Evolutionary conservation across 257 asterid species (phyloP), one percentile per base, ranked within the genome.

Genomic region (Asclepias syriaca): DNA sequence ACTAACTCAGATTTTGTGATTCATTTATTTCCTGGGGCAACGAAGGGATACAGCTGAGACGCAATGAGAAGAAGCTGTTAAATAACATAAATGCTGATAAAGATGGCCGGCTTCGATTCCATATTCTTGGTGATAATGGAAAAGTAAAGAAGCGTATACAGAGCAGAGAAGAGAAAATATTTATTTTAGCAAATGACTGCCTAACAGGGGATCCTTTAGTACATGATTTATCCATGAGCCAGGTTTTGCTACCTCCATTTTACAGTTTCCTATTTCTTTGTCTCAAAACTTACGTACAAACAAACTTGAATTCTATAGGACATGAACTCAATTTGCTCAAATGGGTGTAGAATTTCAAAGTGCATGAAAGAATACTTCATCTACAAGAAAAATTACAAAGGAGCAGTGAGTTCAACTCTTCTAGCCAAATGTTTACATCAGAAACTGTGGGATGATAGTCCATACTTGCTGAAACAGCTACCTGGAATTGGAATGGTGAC

Each of bases 401-500:
- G 97, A 79, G 86, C 96, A 81, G 72, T 85, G 75, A 88, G 81
- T 88, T 85, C 97, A 65, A 80, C 80, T 66, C 83, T 88, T 73
- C 79, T 94, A 65, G 89, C 97, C 58, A 94, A 94, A 81, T 91
- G 90, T 74, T 87, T 94, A 71, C 83, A 88, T 78, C 97, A 94
- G 78, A 94, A 87, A 80, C 84, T 94, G 66, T 94, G 99, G 99
- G 93, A 94, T 74, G 90, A 87, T 72, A 89, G 99, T 82, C 95
- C 96, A 13, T 94, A 85, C 87, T 85, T 91, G 88, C 94, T 94
- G 83, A 94, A 94, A 85, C 99, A 94, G 77, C 80, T 94, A 79
- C 95, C 96, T 43, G 99, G 99, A 79, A 91, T 94, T 60, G 99
- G 99, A 56, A 89, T 89, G 97, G 99, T 94, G 82, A 94, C 99